Conservation (phyloP, 768 basidiomycete species). For the Boletus pseudo-olivaceus region DNA sequence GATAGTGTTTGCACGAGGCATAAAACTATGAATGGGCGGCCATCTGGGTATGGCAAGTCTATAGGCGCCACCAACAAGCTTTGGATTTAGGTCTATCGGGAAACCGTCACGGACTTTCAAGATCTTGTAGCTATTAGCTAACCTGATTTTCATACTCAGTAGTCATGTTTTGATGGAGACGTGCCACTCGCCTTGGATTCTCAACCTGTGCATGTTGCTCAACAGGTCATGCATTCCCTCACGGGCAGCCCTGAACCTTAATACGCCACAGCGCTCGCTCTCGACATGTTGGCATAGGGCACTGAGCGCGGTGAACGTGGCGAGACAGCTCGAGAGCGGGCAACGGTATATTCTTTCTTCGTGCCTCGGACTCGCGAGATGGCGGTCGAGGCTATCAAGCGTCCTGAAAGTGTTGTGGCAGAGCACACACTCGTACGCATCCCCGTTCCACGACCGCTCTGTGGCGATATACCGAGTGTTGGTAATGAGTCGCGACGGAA, state of each 20-base stretch:
- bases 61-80: constrained; percentile 17
- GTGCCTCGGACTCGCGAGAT: constrained; percentile 62
- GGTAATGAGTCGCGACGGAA: constrained; percentile 50
- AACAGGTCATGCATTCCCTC: constrained; percentile 37
- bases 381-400: constrained; percentile 52
- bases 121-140: constrained; percentile 2
- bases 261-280: constrained; percentile 56
- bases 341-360: constrained; percentile 52
- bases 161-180: background rate
- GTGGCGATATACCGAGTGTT: constrained; percentile 29
- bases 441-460: constrained; percentile 39
- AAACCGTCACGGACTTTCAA: constrained; percentile 28
- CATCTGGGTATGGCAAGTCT: constrained; percentile 10
- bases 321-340: constrained; percentile 43
- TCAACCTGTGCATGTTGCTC: constrained; percentile 13
- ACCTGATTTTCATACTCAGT: constrained; percentile 14
- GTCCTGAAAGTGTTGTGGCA: constrained; percentile 45
- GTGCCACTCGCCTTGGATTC: constrained; percentile 7
- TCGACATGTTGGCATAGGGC: constrained; percentile 64
- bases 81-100: background rate
- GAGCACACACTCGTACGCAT: constrained; percentile 59
- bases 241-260: constrained; percentile 42
- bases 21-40: constrained; percentile 18
- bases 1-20: constrained; percentile 15
- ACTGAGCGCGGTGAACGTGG: constrained; percentile 50